phyloP scores from a whole-genome alignment of 2,329 filamentous ascomycete genomes.

The Eurotiales sp. region DNA sequence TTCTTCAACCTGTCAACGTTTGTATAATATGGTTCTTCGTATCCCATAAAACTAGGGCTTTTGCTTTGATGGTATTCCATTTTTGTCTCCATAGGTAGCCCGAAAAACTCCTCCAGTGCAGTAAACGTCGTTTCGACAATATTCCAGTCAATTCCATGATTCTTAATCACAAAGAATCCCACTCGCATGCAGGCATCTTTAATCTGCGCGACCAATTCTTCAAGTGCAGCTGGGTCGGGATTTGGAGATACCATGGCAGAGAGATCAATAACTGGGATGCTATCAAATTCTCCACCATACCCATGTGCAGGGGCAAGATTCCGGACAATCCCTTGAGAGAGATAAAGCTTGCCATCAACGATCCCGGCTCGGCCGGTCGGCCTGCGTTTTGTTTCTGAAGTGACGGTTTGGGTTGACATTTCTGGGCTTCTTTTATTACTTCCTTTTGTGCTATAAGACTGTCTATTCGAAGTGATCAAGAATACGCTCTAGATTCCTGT shows the following conservation, averaged over 20 bases:
- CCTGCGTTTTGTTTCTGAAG: not conserved
- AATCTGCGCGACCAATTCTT: not conserved
- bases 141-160: not conserved
- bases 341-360: not conserved
- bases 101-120: not conserved
- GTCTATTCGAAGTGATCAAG: not conserved
- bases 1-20: not conserved
- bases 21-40: not conserved
- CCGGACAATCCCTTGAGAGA: not conserved
- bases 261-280: not conserved
- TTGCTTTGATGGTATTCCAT: not conserved
- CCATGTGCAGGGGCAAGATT: not conserved
- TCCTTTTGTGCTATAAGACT: not conserved
- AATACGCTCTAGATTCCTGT: not conserved
- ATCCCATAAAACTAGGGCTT: not conserved
- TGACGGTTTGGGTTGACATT: not conserved
- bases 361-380: not conserved
- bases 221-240: not conserved
- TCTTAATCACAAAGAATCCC: not conserved
- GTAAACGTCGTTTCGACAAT: not conserved
- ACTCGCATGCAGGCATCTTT: not conserved
- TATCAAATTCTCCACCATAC: not conserved
- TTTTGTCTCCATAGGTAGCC: not conserved
- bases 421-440: not conserved
- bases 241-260: not conserved